A percentile compares a stretch with the other conserved stretches of the same genome.
Evolutionary conservation across 257 asterid genomes (phyloP).

Genomic region (Datura wrightii): DNA sequence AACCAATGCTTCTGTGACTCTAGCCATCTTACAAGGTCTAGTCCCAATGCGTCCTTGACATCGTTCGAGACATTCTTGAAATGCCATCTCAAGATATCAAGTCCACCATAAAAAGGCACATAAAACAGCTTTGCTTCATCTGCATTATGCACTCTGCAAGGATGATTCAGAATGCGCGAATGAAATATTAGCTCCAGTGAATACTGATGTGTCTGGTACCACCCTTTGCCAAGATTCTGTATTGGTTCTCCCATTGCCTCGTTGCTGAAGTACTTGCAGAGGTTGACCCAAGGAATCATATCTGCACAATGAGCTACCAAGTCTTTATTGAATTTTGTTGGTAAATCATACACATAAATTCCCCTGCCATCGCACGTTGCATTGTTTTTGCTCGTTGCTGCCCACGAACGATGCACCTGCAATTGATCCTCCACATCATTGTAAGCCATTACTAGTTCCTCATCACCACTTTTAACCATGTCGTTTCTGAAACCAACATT

Average conservation of each 20-base stretch:
- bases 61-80: conserved; percentile 64
- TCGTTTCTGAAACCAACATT: conserved; percentile 24
- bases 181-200: conserved; percentile 74
- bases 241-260: conserved; percentile 60
- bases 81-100: conserved; percentile 74
- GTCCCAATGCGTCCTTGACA: conserved; percentile 56
- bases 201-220: conserved; percentile 75
- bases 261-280: conserved; percentile 58
- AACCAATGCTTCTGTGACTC: conserved; percentile 60
- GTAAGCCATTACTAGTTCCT: conserved; percentile 44
- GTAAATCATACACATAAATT: conserved; percentile 66
- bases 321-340: conserved; percentile 72
- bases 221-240: conserved; percentile 53
- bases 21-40: conserved; percentile 64
- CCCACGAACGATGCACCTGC: conserved; percentile 61
- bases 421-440: conserved; percentile 51
- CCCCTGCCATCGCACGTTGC: conserved; percentile 57
- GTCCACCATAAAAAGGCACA: conserved; percentile 77
- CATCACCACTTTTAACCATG: conserved; percentile 33
- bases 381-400: conserved; percentile 32
- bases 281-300: conserved; percentile 63
- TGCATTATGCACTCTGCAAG: conserved; percentile 60
- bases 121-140: conserved; percentile 62
- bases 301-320: conserved; percentile 52
- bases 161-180: conserved; percentile 59